These are phyloP conservation scores for Ogataea naganishii DNA, from an alignment of 805 yeast species.

Conservation along the genomic window DNA sequence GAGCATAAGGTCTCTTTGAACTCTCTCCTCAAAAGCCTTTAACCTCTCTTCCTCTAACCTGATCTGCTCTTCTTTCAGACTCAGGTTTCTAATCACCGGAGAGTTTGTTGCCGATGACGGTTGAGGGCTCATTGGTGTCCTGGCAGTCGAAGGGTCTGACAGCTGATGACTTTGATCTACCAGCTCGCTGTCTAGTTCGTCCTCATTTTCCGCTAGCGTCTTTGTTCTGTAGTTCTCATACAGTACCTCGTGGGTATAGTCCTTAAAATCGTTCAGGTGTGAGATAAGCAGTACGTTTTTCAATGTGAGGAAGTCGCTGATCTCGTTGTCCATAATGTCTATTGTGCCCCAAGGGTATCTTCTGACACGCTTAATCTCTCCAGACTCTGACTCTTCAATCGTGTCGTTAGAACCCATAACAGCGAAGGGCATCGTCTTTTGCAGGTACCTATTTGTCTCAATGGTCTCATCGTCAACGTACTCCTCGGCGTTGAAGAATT, in stretches of 20 bases:
- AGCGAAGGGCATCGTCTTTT: conserved; percentile 52
- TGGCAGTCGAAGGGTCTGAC: too few relatives aligned
- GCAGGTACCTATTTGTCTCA: conserved; percentile 27
- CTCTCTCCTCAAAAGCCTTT: conserved; percentile 78
- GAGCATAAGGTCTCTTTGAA: conserved; percentile 74
- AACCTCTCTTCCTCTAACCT: conserved; percentile 84
- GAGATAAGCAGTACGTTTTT: conserved; percentile 75
- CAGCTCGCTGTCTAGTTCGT: too few relatives aligned
- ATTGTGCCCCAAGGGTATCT: conserved; percentile 64
- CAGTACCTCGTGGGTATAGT: conserved; percentile 75
- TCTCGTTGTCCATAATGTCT: conserved; percentile 51
- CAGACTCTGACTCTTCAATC: conserved; percentile 24
- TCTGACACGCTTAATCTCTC: conserved; percentile 37
- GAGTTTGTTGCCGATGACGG: conserved; percentile 4
- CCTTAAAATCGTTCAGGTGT: conserved; percentile 83
- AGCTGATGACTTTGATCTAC: not conserved
- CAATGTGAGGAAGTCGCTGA: conserved; percentile 72
- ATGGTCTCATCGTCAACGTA: conserved; percentile 20
- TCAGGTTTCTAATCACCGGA: conserved; percentile 1
- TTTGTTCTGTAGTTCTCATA: conserved; percentile 89
- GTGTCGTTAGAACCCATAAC: conserved; percentile 49
- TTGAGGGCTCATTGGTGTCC: conserved; percentile 4
- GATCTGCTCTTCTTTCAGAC: conserved; percentile 74
- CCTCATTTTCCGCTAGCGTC: conserved; percentile 13
- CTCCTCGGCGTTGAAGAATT: conserved; percentile 28